A percentile compares a stretch with the other conserved stretches of the same genome.
Conservation (phyloP, 768 basidiomycete species). For the Lactarius akahatsu region DNA sequence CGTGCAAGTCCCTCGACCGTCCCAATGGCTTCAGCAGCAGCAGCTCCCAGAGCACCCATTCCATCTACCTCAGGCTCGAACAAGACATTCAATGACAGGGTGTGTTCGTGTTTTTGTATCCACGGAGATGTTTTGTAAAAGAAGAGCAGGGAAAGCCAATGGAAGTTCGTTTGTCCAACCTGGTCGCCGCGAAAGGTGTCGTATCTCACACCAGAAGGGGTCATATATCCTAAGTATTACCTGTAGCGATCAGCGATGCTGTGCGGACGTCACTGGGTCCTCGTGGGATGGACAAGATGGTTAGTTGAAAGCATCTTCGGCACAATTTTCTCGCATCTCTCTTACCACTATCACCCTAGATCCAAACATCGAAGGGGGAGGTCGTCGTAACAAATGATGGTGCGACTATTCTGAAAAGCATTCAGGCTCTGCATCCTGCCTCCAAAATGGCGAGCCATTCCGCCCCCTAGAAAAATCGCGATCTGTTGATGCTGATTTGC, state of each 20-base stretch:
- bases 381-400: slow-evolving; percentile 99
- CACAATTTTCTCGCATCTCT: not conserved
- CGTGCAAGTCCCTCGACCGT: slow-evolving; percentile 1
- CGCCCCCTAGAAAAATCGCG: not conserved
- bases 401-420: slow-evolving; percentile 93
- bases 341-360: slow-evolving; percentile 48
- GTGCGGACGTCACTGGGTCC: slow-evolving; percentile 96
- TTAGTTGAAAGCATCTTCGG: slow-evolving; percentile 35
- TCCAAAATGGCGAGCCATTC: slow-evolving; percentile 82
- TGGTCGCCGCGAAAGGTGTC: slow-evolving; percentile 96
- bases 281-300: slow-evolving; percentile 99
- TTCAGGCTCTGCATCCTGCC: slow-evolving; percentile 95
- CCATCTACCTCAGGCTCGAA: slow-evolving; percentile 29
- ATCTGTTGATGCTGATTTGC: not conserved
- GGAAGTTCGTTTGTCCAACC: slow-evolving; percentile 95
- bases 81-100: slow-evolving; percentile 82
- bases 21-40: slow-evolving; percentile 33
- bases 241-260: slow-evolving; percentile 90
- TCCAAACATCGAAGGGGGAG: slow-evolving; percentile 94
- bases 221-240: slow-evolving; percentile 19
- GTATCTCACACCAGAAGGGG: slow-evolving; percentile 40
- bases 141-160: slow-evolving; percentile 86
- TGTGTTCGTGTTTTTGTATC: slow-evolving; percentile 31
- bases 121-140: slow-evolving; percentile 31
- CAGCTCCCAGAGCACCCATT: slow-evolving; percentile 27